Base-by-base conservation (phyloP, 2,329 filamentous ascomycete species). In the Camillea tinctor region DNA sequence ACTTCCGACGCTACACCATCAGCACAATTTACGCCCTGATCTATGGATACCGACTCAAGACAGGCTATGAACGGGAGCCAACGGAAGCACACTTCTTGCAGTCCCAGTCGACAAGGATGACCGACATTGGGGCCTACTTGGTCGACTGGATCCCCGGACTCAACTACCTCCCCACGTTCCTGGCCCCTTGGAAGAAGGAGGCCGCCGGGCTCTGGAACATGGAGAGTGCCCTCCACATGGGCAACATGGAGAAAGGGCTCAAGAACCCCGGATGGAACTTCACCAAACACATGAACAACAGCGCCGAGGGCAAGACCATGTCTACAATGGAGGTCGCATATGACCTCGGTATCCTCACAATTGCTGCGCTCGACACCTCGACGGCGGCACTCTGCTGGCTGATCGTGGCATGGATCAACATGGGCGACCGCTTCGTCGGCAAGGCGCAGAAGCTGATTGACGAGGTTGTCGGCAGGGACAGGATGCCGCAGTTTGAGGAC, bases 371-470 rank as follows among this genome's bases (percentile, higher is more conserved):
- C 8, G 74, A 76, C 51, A 74, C 72, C 0, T 68, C 70, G 0
- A 67, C 73, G 0, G 65, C 68, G 2, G 67, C 71, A 2, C 54
- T 77, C 6, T 63, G 68, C 21, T 76, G 71, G 63, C 70, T 76
- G 20, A 58, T 75, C 7, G 65, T 73, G 3, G 73, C 73, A 1
- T 73, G 72, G 60, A 55, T 73, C 24, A 67, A 67, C 7, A 40
- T 57, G 8, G 66, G 65, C 4, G 40, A 51, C 1, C 53, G 55
- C 3, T 72, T 63, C 24, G 66, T 74, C 6, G 26, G 50, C 11
- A 78, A 74, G 56, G 80, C 80, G 0, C 78, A 79, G 56, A 63
- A 67, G 11, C 69, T 77, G 26, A 69, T 82, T 8, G 78, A 81
- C 56, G 60, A 68, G 0, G 73, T 79, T 3, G 72, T 82, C 17